phyloP scores from a whole-genome alignment of 2,329 filamentous ascomycete species.

The Fusarium sp. region DNA sequence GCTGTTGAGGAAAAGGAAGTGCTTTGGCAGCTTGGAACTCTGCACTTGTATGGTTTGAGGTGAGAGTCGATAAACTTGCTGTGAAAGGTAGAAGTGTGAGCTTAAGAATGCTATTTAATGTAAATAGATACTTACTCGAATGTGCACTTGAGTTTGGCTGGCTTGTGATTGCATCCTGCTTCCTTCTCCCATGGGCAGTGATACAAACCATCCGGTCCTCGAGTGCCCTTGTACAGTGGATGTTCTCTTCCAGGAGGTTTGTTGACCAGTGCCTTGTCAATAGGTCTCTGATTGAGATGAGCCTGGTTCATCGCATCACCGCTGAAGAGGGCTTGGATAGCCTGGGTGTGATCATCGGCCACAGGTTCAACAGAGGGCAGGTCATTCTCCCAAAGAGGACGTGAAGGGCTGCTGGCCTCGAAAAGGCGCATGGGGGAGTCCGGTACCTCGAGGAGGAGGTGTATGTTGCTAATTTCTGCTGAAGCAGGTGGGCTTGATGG shows the following conservation, averaged over 20 bases:
- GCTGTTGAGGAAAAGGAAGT: constrained; percentile 94
- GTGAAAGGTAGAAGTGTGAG: constrained; percentile 12
- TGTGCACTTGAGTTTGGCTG: constrained; percentile 97
- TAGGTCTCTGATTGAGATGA: neutral
- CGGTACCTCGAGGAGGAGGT: neutral
- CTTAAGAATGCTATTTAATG: constrained; percentile 25
- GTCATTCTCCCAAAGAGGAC: neutral
- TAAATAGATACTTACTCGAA: constrained; percentile 79
- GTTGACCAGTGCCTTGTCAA: neutral
- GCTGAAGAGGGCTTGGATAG: neutral
- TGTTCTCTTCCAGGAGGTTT: neutral
- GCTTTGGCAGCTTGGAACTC: constrained; percentile 82
- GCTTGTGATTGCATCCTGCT: constrained; percentile 82
- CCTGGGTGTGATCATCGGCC: neutral
- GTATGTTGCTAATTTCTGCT: neutral
- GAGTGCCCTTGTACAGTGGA: neutral
- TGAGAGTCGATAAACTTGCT: constrained; percentile 98
- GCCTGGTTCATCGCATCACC: neutral
- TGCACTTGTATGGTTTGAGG: constrained; percentile 95
- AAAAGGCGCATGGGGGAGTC: neutral
- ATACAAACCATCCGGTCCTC: constrained; percentile 77
- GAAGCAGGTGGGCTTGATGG: neutral
- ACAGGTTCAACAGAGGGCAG: neutral
- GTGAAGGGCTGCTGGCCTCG: neutral
- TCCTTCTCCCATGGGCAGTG: constrained; percentile 88